Base-by-base conservation (phyloP, 2,329 filamentous ascomycete species). In the Aspergillus vadensis region DNA sequence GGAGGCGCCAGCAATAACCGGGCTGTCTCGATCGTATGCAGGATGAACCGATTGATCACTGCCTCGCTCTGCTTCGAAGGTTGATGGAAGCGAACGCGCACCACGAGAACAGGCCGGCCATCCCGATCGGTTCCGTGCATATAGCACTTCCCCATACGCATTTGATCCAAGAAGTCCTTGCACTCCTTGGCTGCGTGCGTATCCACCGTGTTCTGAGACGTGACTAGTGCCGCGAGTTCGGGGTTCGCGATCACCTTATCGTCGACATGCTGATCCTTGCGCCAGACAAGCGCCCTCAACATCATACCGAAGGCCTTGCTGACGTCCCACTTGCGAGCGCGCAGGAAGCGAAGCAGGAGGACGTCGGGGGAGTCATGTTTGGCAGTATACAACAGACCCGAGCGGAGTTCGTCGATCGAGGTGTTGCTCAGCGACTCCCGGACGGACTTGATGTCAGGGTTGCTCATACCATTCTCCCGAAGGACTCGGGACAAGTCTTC, bases 291-390 rank as follows among this genome's bases (percentile, higher is more conserved):
- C 0, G 94, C 94, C 2, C 91, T 90, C 48, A 97, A 84, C 76
- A 97, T 82, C 94, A 98, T 98, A 64, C 95, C 85, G 32, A 97
- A 83, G 1, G 94, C 93, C 74, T 91, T 91, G 48, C 95, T 88
- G 4, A 96, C 88, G 70, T 98, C 91, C 94, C 94, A 98, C 77
- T 96, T 96, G 44, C 92, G 84, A 21, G 92, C 92, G 52, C 92
- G 83, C 54, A 96, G 80, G 74, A 95, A 96, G 41, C 92, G 87
- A 54, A 96, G 79, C 17, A 93, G 79, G 27, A 96, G 80, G 1
- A 88, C 90, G 76, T 98, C 95, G 0, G 94, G 94, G 72, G 97
- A 87, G 70, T 98, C 94, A 71, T 94, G 89, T 80, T 97, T 98
- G 61, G 93, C 85, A 89, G 96, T 95, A 65, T 81, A 83, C 91